phyloP scores from a whole-genome alignment of 139 green algal genomes.

The Chlamydomonas schloesseri region DNA sequence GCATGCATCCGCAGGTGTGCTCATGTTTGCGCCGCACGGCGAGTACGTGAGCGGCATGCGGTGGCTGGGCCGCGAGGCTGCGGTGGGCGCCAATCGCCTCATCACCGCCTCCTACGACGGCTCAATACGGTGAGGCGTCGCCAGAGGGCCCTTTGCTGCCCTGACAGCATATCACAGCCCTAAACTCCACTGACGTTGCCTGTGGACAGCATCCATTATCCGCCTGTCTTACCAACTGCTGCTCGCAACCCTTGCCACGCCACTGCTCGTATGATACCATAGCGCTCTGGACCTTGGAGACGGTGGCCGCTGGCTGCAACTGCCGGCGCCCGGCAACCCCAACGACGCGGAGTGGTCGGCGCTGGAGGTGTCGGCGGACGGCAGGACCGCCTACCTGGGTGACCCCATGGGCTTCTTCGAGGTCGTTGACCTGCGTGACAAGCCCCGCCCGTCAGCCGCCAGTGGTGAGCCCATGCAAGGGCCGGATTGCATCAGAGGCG shows the following conservation, averaged over 20 bases:
- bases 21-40: conserved; percentile 52
- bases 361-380: conserved; percentile 62
- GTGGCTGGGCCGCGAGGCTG: conserved; percentile 43
- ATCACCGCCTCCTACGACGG: conserved; percentile 79
- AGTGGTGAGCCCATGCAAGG: too few species aligned
- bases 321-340: conserved; percentile 19
- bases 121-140: conserved; percentile 52
- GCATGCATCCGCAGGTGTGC: conserved; percentile 46
- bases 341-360: conserved; percentile 66
- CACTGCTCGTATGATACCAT: not conserved
- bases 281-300: conserved; percentile 24
- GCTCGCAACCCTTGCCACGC: too few species aligned
- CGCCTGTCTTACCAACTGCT: too few species aligned
- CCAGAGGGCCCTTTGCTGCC: not conserved
- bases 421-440: conserved; percentile 39
- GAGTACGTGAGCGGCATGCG: conserved; percentile 61
- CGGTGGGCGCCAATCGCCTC: conserved; percentile 48
- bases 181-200: too few species aligned
- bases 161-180: too few species aligned
- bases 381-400: conserved; percentile 42
- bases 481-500: too few species aligned
- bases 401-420: conserved; percentile 55
- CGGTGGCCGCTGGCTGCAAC: conserved; percentile 23
- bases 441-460: too few species aligned
- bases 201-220: too few species aligned